Evolutionary conservation across 2,329 filamentous ascomycete genomes (phyloP).

Genomic region (Elsinoe perseae): DNA sequence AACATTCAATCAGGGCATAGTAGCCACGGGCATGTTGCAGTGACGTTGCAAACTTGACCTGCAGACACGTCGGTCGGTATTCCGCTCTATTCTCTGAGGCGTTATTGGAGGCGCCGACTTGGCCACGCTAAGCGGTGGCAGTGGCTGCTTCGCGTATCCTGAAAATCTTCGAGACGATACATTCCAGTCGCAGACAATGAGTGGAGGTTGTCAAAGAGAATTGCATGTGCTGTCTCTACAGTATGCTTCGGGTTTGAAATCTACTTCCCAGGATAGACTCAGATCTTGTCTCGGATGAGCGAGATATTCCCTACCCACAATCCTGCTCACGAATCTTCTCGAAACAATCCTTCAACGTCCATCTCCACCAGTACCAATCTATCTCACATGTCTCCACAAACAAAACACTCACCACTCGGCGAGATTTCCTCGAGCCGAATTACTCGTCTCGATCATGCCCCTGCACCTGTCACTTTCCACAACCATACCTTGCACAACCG

Average conservation of each 20-base stretch:
- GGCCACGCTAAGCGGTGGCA: background rate
- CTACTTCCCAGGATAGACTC: too few species aligned
- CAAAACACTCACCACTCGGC: background rate
- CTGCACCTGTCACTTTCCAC: conserved; percentile 6
- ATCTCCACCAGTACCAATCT: conserved; percentile 12
- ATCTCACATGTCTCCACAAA: conserved; percentile 1
- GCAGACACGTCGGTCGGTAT: background rate
- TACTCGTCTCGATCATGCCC: background rate
- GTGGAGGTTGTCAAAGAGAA: too few species aligned
- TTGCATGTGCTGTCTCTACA: too few species aligned
- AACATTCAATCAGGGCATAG: too few species aligned
- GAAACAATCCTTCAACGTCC: conserved; percentile 8
- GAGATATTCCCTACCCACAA: background rate
- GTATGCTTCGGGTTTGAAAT: too few species aligned
- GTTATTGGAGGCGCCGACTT: background rate
- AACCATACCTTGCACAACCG: background rate
- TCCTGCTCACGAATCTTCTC: background rate
- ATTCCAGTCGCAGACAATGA: too few species aligned
- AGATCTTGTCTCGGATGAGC: background rate
- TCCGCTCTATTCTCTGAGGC: background rate
- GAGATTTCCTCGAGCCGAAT: conserved; percentile 2
- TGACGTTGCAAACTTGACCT: background rate
- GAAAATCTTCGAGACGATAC: too few species aligned
- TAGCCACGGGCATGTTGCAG: too few species aligned
- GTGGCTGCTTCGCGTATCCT: background rate